A percentile compares a stretch with the other conserved stretches of the same genome.
These are phyloP conservation scores for Naganishia vishniacii DNA, from an alignment of 768 basidiomycete genomes.

Conservation along the genomic window DNA sequence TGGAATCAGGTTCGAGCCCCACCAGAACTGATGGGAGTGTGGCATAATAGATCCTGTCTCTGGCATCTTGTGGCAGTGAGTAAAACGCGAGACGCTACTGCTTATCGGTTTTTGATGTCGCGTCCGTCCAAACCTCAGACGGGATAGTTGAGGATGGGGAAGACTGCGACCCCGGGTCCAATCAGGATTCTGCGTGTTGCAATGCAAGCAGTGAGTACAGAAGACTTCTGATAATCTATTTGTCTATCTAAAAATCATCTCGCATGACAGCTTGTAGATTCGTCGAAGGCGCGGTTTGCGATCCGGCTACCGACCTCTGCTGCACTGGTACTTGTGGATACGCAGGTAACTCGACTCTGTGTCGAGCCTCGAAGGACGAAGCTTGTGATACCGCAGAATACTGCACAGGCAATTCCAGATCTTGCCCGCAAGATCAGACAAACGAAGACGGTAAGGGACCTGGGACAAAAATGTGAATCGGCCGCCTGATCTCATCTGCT, in stretches of 20 bases:
- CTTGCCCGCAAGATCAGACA: slow-evolving; percentile 64
- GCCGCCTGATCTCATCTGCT: too few species aligned
- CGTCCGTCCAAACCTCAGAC: too few species aligned
- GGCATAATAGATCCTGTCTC: background rate
- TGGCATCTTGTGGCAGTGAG: slow-evolving; percentile 41
- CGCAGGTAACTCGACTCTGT: slow-evolving; percentile 59
- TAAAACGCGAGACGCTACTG: slow-evolving; percentile 33
- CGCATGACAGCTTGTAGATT: slow-evolving; percentile 58
- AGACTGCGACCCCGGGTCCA: slow-evolving; percentile 73
- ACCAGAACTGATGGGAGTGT: background rate
- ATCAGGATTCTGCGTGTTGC: slow-evolving; percentile 61
- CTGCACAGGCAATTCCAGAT: slow-evolving; percentile 68
- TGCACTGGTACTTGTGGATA: slow-evolving; percentile 67
- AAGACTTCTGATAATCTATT: too few species aligned
- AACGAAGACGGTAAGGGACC: slow-evolving; percentile 56
- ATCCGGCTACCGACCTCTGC: slow-evolving; percentile 68
- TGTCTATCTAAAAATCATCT: too few species aligned
- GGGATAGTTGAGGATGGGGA: slow-evolving; percentile 57
- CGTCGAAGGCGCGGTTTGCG: slow-evolving; percentile 65
- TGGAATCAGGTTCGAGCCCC: too few species aligned
- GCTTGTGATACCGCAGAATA: slow-evolving; percentile 66
- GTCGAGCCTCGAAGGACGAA: slow-evolving; percentile 62
- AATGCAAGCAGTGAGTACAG: slow-evolving; percentile 56
- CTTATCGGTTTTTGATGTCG: too few species aligned
- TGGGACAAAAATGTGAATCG: too few species aligned